Conservation (phyloP, 257 asterid genomes). For the Solanum tarapatanum region DNA sequence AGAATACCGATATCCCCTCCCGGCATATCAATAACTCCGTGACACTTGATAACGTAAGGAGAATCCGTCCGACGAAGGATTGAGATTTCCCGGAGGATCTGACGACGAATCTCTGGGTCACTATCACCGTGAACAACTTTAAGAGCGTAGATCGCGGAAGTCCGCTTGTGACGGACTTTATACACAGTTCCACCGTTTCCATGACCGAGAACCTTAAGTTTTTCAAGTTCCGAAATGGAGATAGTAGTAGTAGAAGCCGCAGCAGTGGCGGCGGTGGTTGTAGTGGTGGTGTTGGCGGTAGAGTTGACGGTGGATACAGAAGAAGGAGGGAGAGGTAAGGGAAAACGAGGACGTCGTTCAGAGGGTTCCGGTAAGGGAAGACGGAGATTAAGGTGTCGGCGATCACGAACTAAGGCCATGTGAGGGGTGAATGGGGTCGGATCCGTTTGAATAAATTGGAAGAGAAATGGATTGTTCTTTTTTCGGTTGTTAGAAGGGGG, state of each 20-base stretch:
- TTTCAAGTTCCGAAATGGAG: conserved; percentile 56
- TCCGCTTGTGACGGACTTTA: conserved; percentile 66
- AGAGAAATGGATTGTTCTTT: background rate
- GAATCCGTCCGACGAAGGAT: conserved; percentile 85
- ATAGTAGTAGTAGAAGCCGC: background rate
- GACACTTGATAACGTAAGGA: conserved; percentile 62
- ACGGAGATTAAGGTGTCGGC: conserved; percentile 77
- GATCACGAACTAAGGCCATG: conserved; percentile 71
- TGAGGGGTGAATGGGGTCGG: background rate
- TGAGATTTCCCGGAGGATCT: conserved; percentile 65
- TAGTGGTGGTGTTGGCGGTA: background rate
- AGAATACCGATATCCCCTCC: conserved; percentile 77
- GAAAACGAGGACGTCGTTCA: conserved; percentile 67
- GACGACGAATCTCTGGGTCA: conserved; percentile 71
- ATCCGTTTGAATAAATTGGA: conserved; percentile 2
- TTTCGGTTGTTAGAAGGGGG: background rate
- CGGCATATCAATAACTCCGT: conserved; percentile 54
- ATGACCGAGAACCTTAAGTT: conserved; percentile 71
- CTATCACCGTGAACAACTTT: conserved; percentile 72
- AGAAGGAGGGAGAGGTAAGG: conserved; percentile 44
- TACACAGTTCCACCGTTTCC: conserved; percentile 89
- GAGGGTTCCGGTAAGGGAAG: conserved; percentile 59
- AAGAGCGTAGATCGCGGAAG: conserved; percentile 44
- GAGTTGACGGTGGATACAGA: conserved; percentile 14
- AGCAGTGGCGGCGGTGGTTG: background rate